Base-by-base conservation (phyloP, 192 early-diverging fungal species). In the Coemansia sp. region DNA sequence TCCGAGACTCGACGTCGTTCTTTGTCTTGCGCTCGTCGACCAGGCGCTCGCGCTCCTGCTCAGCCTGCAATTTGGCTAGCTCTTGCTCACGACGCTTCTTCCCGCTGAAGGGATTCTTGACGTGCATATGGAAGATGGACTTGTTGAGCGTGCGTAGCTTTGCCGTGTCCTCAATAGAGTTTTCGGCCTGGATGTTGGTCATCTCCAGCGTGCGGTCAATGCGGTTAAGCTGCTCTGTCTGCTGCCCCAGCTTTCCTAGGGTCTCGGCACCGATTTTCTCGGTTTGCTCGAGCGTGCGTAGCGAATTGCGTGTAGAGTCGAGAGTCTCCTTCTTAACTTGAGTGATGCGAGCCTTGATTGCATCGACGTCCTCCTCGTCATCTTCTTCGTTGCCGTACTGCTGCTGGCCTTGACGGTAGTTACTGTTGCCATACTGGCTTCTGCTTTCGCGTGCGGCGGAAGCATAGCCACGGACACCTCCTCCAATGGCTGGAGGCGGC, bases 101-200 rank as follows among this genome's bases (percentile, higher is more conserved):
- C 38, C 82, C 87, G 34, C 62, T 89, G 77, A 93, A 90, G 52
- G 92, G 92, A 52, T 91, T 92, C 62, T 86, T 85, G 47, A 92
- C 69, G 36, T 88, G 87, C 13, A 89, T 79, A 12, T 88, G 86
- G 78, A 93, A 92, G 58, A 93, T 93, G 22, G 92, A 93, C 64
- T 88, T 86, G 74, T 91, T 93, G 18, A 93, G 79, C 58, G 77
- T 79, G 33, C 77, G 81, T 53, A 84, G 77, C 53, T 70, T 75
- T 53, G 70, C 64, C 24, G 81, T 72, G 31, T 75, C 46, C 24
- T 75, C 77, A 11, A 79, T 74, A 4, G 81, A 78, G 55, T 73
- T 75, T 13, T 75, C 68, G 0, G 81, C 81, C 39, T 73, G 49
- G 24, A 84, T 49, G 52, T 52, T 84, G 50, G 76, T 71, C 61